phyloP scores from a whole-genome alignment of 2,329 filamentous ascomycete genomes.

The Penicillium sp. region DNA sequence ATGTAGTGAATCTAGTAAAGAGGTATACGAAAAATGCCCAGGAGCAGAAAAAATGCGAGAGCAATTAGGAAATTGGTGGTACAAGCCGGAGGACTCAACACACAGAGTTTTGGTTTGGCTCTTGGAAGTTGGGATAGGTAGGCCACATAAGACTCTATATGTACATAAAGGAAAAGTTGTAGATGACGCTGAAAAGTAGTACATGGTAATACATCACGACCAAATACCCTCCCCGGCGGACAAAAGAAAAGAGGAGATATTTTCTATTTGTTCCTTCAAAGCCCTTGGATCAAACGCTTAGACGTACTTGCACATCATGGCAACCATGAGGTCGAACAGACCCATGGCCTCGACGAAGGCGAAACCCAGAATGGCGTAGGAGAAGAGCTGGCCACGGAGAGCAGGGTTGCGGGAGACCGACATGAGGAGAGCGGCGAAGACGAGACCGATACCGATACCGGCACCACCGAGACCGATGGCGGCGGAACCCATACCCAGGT shows the following conservation, averaged over 20 bases:
- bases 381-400: slow-evolving; percentile 93
- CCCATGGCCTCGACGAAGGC: slow-evolving; percentile 80
- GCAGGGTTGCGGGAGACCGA: slow-evolving; percentile 91
- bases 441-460: slow-evolving; percentile 93
- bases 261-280: slow-evolving; percentile 10
- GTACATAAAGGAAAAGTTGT: slow-evolving; percentile 31
- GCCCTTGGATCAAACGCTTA: slow-evolving; percentile 27
- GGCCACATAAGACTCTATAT: slow-evolving; percentile 32
- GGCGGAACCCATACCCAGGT: slow-evolving; percentile 83
- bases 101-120: slow-evolving; percentile 32
- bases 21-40: background rate
- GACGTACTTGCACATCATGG: slow-evolving; percentile 89
- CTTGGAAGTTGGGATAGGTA: slow-evolving; percentile 27
- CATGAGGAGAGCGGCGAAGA: slow-evolving; percentile 86
- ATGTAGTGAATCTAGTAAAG: background rate
- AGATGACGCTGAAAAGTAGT: slow-evolving; percentile 33
- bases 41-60: background rate
- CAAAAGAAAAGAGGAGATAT: slow-evolving; percentile 12
- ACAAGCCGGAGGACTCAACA: slow-evolving; percentile 26
- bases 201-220: slow-evolving; percentile 33
- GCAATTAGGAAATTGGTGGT: slow-evolving; percentile 9
- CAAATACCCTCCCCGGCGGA: slow-evolving; percentile 30
- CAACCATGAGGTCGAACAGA: slow-evolving; percentile 88
- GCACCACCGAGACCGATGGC: slow-evolving; percentile 90
- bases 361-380: slow-evolving; percentile 92